Base-by-base conservation (phyloP, 805 yeast genomes). In the Candida awuae region DNA sequence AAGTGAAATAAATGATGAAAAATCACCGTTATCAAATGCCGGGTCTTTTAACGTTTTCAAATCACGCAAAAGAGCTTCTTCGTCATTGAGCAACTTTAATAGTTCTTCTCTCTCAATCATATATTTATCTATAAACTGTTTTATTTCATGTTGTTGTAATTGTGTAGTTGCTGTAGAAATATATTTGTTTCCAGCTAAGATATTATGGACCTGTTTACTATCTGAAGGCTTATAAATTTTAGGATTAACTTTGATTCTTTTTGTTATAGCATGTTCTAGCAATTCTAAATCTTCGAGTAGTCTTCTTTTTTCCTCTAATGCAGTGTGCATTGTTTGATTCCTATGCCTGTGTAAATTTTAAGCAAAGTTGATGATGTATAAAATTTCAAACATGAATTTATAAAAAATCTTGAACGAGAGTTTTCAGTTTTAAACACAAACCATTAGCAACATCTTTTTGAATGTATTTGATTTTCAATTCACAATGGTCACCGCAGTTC, bases 131-230 rank as follows among this genome's bases (percentile, higher is more conserved):
- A 71, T 48, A 37, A 87, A 72, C 30, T 55, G 46, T 15, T 63
- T 62, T 8, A 83, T 66, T 54, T 87, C 95, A 56, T 80, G 84
- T 49, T 79, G 77, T 48, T 80, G 88, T 16, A 74, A 43, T 1
- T 75, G 46, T 0, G 77, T 63, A 41, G 80, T 80, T 44, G 73
- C 67, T 14, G 57, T 59, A 1, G 77, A 62, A 45, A 75, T 59
- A 38, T 67, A 65, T 39, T 61, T 61, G 25, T 30, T 33, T n/a
- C 54, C 57, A 4, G 48, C 55, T 33, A 61, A 52, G 16, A 64
- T 57, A 3, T 54, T 54, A 45, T 61, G 50, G 38, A 50, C 38
- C 44, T 35, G 12, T 48, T 49, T 10, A 41, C 43, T 7, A 38
- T 56, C 47, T 41, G 31, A 48, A 41, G 57, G 52, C 10, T 26